Conservation (phyloP, 2,329 filamentous ascomycete species). For the Rutstroemia sp. region DNA sequence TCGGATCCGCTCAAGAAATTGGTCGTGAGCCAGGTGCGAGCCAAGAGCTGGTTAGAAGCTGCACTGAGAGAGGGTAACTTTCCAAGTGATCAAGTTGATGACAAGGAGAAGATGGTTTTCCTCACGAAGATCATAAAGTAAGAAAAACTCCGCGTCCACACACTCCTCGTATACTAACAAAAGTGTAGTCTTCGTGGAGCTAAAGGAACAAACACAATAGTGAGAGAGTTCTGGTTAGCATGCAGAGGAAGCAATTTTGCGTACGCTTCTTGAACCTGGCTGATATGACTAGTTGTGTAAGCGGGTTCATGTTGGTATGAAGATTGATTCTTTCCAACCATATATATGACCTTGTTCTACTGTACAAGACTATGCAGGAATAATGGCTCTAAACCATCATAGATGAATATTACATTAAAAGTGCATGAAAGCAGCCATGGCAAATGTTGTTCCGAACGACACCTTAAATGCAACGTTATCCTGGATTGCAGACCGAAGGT, state of each 20-base stretch:
- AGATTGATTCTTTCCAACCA: no score
- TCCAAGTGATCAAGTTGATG: conserved; percentile 50
- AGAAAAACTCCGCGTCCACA: conserved; percentile 16
- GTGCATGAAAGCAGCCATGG: conserved; percentile 57
- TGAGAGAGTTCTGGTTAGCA: conserved; percentile 66
- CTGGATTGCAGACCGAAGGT: conserved; percentile 35
- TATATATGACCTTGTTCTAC: no score
- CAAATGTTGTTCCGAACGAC: conserved; percentile 66
- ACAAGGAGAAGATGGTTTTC: conserved; percentile 55
- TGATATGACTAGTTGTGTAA: no score
- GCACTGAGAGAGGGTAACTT: conserved; percentile 44
- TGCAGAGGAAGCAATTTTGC: conserved; percentile 54
- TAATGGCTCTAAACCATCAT: not conserved
- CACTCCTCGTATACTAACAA: no score
- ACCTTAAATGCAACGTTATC: conserved; percentile 34
- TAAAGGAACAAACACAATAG: conserved; percentile 56
- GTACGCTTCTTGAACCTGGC: conserved; percentile 40
- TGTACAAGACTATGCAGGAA: not conserved
- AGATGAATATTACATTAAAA: conserved; percentile 34
- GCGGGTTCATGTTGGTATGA: not conserved
- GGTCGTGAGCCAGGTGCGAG: conserved; percentile 45
- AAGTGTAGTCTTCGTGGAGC: conserved; percentile 51
- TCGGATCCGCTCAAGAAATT: conserved; percentile 66
- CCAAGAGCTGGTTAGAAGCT: conserved; percentile 55
- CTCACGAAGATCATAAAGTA: conserved; percentile 59